Base-by-base conservation (phyloP, 2,329 filamentous ascomycete genomes). In the Coccinonectria pachysandricola region DNA sequence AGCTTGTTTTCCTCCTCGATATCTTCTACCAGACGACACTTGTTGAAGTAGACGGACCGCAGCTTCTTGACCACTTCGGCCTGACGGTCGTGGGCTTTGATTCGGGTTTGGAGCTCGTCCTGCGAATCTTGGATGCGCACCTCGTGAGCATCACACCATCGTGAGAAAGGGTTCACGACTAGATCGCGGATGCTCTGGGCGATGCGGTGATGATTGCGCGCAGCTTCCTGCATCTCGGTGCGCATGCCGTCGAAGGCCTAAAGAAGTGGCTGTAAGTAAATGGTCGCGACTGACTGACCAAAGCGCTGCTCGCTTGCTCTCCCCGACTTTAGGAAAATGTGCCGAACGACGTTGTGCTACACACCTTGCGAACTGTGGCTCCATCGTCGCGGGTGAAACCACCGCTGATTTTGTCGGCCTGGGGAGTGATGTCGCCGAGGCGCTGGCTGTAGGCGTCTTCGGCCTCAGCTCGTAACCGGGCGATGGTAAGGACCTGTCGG, bases 1-100 rank as follows among this genome's bases (percentile, higher is more conserved):
- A 98, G 71, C 59, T 98, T 96, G 56, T 95, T 94, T 64, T 98
- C 92, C 58, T 98, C 91, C 54, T 98, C 91, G 34, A 96, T 62
- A 51, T 98, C 91, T 53, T 98, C 92, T 6, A 96, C 80, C 36
- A 95, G 65, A 25, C 92, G 79, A 54, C 91, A 98, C 60, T 96
- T 98, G 66, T 96, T 98, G 70, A 96, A 96, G 60, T 98, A 98
- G 45, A 84, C 82, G 56, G 83, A 94, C 39, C 91, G 77, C 44
- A 95, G 72, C 60, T 96, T 96, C 67, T 86, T 85, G 35, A 94
- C 85, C 12, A 71, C 57, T 36, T 98, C 91, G 32, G 81, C 79
- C 56, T 98, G 92, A 42, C 82, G 83, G 52, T 94, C 85, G 55
- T 96, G 86, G 35, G 82, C 72, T 64, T 94, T 95, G 58, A 96